phyloP scores from a whole-genome alignment of 1,284 basidiomycete species.

The Pseudozyma hubeiensis region DNA sequence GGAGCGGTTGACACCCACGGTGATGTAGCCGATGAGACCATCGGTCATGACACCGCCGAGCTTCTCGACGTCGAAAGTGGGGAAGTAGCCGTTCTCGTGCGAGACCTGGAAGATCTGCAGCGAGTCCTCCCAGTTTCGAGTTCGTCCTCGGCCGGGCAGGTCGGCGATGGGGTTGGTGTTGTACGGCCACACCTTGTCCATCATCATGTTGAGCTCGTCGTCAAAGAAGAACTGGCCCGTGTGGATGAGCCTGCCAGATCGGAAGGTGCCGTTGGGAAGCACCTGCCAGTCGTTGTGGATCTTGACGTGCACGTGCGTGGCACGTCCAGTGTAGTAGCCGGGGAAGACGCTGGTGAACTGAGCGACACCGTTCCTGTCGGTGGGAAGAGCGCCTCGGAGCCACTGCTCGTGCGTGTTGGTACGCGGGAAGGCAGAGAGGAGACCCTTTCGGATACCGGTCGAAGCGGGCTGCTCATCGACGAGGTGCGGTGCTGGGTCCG shows the following conservation, averaged over 20 bases:
- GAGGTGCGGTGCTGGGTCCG: constrained; percentile 68
- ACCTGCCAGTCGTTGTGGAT: constrained; percentile 70
- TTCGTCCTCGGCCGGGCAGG: constrained; percentile 67
- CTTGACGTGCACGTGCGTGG: constrained; percentile 70
- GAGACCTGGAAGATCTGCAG: constrained; percentile 70
- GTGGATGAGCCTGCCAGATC: constrained; percentile 71
- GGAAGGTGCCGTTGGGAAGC: constrained; percentile 70
- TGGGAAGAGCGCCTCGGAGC: constrained; percentile 77
- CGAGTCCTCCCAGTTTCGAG: constrained; percentile 71
- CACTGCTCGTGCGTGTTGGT: constrained; percentile 71
- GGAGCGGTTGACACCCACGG: constrained; percentile 68
- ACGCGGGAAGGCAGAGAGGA: constrained; percentile 69
- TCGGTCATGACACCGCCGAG: constrained; percentile 70
- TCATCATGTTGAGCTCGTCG: constrained; percentile 73
- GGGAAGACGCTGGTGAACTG: constrained; percentile 79
- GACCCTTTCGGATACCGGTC: constrained; percentile 67
- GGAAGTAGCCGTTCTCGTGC: constrained; percentile 68
- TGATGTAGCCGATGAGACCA: constrained; percentile 70
- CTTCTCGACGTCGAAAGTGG: constrained; percentile 70
- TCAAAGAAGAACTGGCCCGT: constrained; percentile 79
- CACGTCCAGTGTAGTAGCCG: constrained; percentile 73
- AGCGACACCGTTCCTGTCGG: constrained; percentile 76
- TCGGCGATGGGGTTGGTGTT: constrained; percentile 69
- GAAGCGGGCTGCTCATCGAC: constrained; percentile 67
- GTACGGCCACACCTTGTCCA: constrained; percentile 70